Evolutionary conservation across 352 stramenopile species (phyloP), one percentile per base, ranked within the genome.

Genomic region (Phytophthora pistaciae): DNA sequence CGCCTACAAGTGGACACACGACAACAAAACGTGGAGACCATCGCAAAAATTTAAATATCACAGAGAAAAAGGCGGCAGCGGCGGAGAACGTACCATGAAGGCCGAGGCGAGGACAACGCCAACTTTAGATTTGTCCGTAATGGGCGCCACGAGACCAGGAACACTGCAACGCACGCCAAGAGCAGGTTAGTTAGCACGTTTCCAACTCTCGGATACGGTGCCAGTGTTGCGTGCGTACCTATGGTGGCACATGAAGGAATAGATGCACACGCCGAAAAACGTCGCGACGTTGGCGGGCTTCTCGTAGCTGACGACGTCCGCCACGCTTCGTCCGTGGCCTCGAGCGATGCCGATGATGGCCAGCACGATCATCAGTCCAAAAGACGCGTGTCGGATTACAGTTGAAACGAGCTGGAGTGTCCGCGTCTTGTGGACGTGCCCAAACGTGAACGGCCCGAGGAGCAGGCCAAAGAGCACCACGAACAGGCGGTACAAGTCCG

Each of bases 171-270:
- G 42, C 33, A 53, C 48, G 20, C 8, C 50, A 57, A 63, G 29
- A 59, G 6, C 27, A 13, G 52, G 25, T 16, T 27, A 21, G 23
- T 64, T 52, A 68, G 52, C 21, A 25, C 46, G 64, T 31, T 53
- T 33, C 6, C 5, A n/a, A 21, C 42, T 21, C 42, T 49, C 14
- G 1, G 27, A 58, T 5, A n/a, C 7, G 8, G 36, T 66, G 27
- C 40, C 3, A 20, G 14, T n/a, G 10, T 10, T 20, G 9, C 25
- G 13, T 20, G 9, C 29, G 13, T 72, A 95, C 88, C 88, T 96
- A 81, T 96, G 90, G 65, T 96, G 90, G 68, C 90, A 96, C 90
- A 96, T 96, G 83, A 96, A 96, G 36, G 90, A 95, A 70, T 96
- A 96, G 64, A 96, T 96, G 74, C 85, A 95, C 20, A 95, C 87